Evolutionary conservation across 2,329 filamentous ascomycete species (phyloP).

Genomic region (Keithomyces neogunnii): DNA sequence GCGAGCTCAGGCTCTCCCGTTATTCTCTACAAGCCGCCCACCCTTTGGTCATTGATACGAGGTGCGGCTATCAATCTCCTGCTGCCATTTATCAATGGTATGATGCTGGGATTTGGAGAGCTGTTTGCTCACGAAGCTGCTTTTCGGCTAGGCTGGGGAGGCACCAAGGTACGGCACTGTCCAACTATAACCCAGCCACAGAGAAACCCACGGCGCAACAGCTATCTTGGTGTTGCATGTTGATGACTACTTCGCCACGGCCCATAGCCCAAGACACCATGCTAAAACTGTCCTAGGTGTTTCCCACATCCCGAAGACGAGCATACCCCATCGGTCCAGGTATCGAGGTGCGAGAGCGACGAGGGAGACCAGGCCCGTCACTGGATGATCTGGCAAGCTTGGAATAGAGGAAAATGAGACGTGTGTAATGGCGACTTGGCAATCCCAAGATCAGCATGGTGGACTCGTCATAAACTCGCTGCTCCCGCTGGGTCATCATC

Average conservation of each 20-base stretch:
- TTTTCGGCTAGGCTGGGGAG: slow-evolving; percentile 85
- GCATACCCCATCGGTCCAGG: slow-evolving; percentile 68
- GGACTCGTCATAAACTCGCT: neutral
- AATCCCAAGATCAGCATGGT: neutral
- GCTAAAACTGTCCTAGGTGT: slow-evolving; percentile 36
- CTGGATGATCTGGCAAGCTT: slow-evolving; percentile 59
- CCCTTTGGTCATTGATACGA: slow-evolving; percentile 74
- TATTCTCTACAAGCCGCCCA: slow-evolving; percentile 83
- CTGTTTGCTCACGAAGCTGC: slow-evolving; percentile 93
- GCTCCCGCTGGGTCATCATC: neutral
- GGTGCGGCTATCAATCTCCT: slow-evolving; percentile 94
- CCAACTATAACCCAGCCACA: neutral
- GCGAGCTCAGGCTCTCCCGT: slow-evolving; percentile 58
- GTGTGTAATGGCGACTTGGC: neutral
- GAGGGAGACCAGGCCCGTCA: slow-evolving; percentile 46
- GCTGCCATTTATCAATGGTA: slow-evolving; percentile 89
- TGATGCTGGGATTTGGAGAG: slow-evolving; percentile 98
- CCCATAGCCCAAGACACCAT: neutral
- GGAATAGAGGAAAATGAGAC: slow-evolving; percentile 39
- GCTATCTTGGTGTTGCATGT: no score
- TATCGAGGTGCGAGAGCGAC: slow-evolving; percentile 67
- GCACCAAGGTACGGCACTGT: slow-evolving; percentile 66
- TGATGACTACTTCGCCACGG: no score
- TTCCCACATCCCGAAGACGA: slow-evolving; percentile 51
- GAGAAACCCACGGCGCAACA: no score